Conservation (phyloP, 345 rosid genomes). For the Erysimum cheiranthoides region DNA sequence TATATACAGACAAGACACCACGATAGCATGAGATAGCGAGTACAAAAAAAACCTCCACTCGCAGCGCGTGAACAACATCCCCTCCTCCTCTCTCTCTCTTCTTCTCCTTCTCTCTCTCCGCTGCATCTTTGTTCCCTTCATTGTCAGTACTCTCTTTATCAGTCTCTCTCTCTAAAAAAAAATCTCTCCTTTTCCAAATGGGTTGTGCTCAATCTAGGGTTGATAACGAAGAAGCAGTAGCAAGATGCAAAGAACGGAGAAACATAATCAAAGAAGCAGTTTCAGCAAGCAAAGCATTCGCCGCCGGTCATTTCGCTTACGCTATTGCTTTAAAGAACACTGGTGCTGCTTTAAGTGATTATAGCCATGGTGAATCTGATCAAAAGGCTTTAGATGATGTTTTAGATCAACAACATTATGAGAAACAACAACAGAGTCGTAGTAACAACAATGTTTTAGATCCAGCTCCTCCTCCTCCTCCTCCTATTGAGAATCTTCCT, state of each 20-base stretch:
- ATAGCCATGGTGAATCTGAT: constrained; percentile 79
- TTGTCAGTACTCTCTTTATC: constrained; percentile 15
- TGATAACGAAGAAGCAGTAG: constrained; percentile 86
- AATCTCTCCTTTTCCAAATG: constrained; percentile 43
- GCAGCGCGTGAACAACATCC: constrained; percentile 26
- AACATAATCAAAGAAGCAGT: constrained; percentile 89
- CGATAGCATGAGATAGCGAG: constrained; percentile 46
- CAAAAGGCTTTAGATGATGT: constrained; percentile 37
- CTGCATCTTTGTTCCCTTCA: constrained; percentile 38
- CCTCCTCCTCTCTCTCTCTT: neutral
- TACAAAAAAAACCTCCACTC: constrained; percentile 26
- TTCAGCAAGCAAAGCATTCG: constrained; percentile 75
- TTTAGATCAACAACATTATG: constrained; percentile 34
- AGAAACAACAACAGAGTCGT: constrained; percentile 24
- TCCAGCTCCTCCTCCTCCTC: constrained; percentile 62
- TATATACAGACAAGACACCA: constrained; percentile 38
- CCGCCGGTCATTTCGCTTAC: constrained; percentile 82
- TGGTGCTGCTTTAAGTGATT: constrained; percentile 92
- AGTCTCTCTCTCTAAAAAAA: constrained; percentile 2
- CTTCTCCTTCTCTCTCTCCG: constrained; percentile 3
- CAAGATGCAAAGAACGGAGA: constrained; percentile 80
- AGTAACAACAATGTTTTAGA: constrained; percentile 36
- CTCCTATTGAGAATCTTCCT: constrained; percentile 65
- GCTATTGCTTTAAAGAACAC: constrained; percentile 75
- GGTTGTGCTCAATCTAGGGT: constrained; percentile 93